Base-by-base conservation (phyloP, 768 basidiomycete genomes). In the Heimioporus sp. region DNA sequence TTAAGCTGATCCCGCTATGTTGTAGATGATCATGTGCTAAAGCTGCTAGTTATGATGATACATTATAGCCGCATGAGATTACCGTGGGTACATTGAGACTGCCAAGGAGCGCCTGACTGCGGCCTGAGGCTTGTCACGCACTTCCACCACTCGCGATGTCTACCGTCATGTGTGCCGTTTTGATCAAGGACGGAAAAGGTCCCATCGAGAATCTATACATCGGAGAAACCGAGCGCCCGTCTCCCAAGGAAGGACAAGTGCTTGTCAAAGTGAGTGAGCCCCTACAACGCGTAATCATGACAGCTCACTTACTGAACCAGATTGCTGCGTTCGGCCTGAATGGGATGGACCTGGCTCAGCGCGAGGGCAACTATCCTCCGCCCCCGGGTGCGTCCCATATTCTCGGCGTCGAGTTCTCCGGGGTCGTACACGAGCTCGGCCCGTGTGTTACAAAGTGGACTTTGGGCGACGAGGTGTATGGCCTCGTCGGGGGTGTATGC, bases 401-500 rank as follows among this genome's bases (percentile, higher is more conserved):
- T 63, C 76, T 95, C 10, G 92, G 94, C 4, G 88, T 93, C 40
- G 94, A 96, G 68, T 96, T 95, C 65, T 82, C 91, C 20, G 90
- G 91, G 6, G 65, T 63, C 3, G 76, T 92, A 44, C 70, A 75
- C 35, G 73, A 79, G 43, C 57, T 86, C 12, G 86, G 85, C 0
- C 61, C 73, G 16, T 73, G 67, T 28, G 78, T 79, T 11, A 72
- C 74, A 30, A 68, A 70, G 40, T 90, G 83, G 80, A 74, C 78
- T 56, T 61, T 79, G 21, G 82, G 80, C 5, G 85, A 90, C 56
- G 84, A 89, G 64, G 89, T 92, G 10, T 76, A 88, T 57, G 94
- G 93, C 17, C 76, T 96, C 3, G 80, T 85, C 9, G 81, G 79
- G 31, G 93, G 93, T 16, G 92, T 94, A 66, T 70, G 87, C 35